Base-by-base conservation (phyloP, 2,329 filamentous ascomycete genomes). In the Colletotrichum lentis region DNA sequence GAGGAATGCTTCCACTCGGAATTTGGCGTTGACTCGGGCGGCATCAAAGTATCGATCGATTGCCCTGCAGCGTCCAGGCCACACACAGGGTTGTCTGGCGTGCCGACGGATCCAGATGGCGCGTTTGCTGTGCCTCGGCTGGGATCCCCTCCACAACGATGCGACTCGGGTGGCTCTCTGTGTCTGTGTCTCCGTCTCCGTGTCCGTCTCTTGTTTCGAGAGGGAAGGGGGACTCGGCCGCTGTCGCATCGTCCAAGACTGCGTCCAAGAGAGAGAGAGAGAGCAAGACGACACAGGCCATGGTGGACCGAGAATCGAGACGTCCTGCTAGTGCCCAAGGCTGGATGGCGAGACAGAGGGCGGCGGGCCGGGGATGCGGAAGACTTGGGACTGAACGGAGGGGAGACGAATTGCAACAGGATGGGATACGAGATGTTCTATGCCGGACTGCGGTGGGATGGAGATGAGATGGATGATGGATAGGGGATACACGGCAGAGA, bases 41-140 rank as follows among this genome's bases (percentile, higher is more conserved):
- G 52, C 35, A 67, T 37, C 18, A 53, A 58, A 37, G 52, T 35
- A 67, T 37, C 27, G 60, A 58, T 64, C n/a, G n/a, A n/a, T n/a
- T 67, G 37, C 27, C 47, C 39, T 53, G 27, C 8, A 31, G 27
- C 27, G 27, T 31, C 27, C 27, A 31, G 27, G 27, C 27, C 24
- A 5, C 27, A 27, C 27, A 27, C 53, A 64, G 59, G 64, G 46
- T 58, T 47, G 31, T 20, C 16, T 61, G 57, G 58, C 53, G 60
- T 67, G 64, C 64, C 64, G 64, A 54, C 35, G 57, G 53, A 67
- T 64, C 64, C 64, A 67, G 64, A 54, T 58, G 60, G 64, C 53
- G 64, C 53, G 64, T 27, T 46, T 64, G 46, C 55, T 44, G 55
- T 65, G 62, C 47, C 49, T 61, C 62, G 47, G 27, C 24, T 31